Evolutionary conservation across 768 basidiomycete genomes (phyloP), one percentile per base, ranked within the genome.

Genomic region (Kwoniella bestiolae): DNA sequence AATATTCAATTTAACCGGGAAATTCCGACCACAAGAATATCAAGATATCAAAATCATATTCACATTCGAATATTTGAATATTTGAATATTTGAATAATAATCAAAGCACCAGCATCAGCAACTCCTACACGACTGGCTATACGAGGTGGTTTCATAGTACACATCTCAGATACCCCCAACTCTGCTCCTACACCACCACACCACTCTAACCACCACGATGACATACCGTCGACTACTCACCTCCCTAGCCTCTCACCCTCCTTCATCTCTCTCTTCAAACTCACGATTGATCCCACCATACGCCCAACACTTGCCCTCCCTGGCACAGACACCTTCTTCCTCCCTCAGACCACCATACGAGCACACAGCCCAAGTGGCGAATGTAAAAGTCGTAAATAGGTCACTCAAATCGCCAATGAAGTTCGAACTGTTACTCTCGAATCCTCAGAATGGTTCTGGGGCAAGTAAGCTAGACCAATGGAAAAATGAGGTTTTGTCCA

Each of bases 281-380:
- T 50, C 56, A 12, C 56, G 63, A 16, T 49, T 65, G 1, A 65
- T 65, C 16, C 45, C 65, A 28, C 65, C 59, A 0, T 60, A 60
- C 59, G 45, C 65, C 26, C 65, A 66, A 25, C 45, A 50, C 14
- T 41, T 66, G 14, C 46, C 50, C 1, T 34, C 57, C 16, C 16
- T 21, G 11, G 2, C 35, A 14, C 21, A 52, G 21, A 55, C 21
- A 3, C 62, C 62, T 7, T 55, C 62, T 14, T 26, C 41, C 11
- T 55, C 65, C 5, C 47, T 66, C 31, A 25, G 65, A 55, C 58
- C 65, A 21, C 65, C 65, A 9, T 66, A 66, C 28, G 31, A 58
- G 11, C 56, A 66, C 29, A 21, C 56, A 7, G 56, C 59, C 4
- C 55, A 26, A 6, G 16, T 44, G 5, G 11, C 31, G 3, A 18